Percentiles rank a stretch among this genome's conserved stretches.
Evolutionary conservation across 306 rosid species (phyloP).

Genomic region (Glycyrrhiza uralensis): DNA sequence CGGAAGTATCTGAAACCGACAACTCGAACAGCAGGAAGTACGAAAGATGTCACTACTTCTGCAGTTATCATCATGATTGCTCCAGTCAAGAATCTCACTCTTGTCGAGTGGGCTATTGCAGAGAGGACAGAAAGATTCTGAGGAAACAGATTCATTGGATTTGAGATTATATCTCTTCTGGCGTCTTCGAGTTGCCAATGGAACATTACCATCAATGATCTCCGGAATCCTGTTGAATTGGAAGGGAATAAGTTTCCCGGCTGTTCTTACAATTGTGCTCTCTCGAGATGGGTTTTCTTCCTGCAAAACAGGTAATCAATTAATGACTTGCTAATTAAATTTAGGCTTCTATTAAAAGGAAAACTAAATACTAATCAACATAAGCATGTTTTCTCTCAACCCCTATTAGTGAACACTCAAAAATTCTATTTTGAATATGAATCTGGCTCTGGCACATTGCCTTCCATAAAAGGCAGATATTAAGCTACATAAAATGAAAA

Average conservation of each 20-base stretch:
- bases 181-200: constrained; percentile 77
- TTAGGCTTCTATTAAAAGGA: neutral
- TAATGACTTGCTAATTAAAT: neutral
- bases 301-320: constrained; percentile 37
- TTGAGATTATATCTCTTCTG: constrained; percentile 79
- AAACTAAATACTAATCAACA: neutral
- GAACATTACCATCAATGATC: constrained; percentile 56
- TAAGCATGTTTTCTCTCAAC: constrained; percentile 7
- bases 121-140: constrained; percentile 72
- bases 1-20: constrained; percentile 87
- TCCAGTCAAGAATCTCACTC: constrained; percentile 55
- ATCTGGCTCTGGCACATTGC: neutral
- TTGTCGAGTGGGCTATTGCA: constrained; percentile 76
- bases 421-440: neutral
- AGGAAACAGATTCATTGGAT: constrained; percentile 66
- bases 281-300: constrained; percentile 94
- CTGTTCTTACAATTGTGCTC: constrained; percentile 90
- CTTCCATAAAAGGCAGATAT: neutral
- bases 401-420: neutral
- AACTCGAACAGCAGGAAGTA: constrained; percentile 70
- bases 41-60: constrained; percentile 35
- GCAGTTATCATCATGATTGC: constrained; percentile 27
- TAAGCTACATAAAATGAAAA: neutral
- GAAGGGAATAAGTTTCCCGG: constrained; percentile 91
- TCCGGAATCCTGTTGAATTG: constrained; percentile 84